A percentile compares a stretch with the other conserved stretches of the same genome.
Evolutionary conservation across 1,284 basidiomycete species (phyloP).

Genomic region (Moesziomyces sp.): DNA sequence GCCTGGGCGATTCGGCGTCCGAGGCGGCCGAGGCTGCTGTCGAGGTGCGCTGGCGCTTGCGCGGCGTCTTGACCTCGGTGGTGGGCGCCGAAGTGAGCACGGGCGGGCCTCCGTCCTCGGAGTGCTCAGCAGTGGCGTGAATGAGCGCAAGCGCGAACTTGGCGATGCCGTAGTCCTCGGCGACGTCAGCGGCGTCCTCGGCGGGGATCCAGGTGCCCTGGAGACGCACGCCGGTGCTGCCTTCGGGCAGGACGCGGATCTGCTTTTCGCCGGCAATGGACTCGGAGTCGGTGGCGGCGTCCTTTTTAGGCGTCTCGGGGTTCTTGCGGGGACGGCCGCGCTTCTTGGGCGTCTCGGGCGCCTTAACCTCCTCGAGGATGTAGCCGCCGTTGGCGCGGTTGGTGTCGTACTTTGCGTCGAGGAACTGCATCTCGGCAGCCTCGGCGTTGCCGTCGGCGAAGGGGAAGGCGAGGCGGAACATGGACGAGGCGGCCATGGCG

Average conservation of each 20-base stretch:
- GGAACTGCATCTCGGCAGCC: slow-evolving; percentile 82
- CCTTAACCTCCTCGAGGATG: slow-evolving; percentile 69
- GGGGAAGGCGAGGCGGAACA: slow-evolving; percentile 97
- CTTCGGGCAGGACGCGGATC: slow-evolving; percentile 52
- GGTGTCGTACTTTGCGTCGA: slow-evolving; percentile 82
- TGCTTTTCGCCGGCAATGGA: slow-evolving; percentile 29
- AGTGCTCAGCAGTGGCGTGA: slow-evolving; percentile 80
- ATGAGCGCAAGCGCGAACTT: slow-evolving; percentile 77
- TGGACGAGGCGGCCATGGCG: slow-evolving; percentile 92
- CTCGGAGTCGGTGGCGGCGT: slow-evolving; percentile 33
- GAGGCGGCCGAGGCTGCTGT: slow-evolving; percentile 28
- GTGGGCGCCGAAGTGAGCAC: slow-evolving; percentile 48
- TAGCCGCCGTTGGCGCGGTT: slow-evolving; percentile 82
- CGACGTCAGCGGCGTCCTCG: slow-evolving; percentile 76
- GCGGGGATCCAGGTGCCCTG: slow-evolving; percentile 90
- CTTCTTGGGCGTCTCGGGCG: slow-evolving; percentile 64
- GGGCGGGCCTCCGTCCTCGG: slow-evolving; percentile 49
- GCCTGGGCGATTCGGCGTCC: slow-evolving; percentile 39
- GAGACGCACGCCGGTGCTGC: slow-evolving; percentile 72
- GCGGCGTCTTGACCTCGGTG: slow-evolving; percentile 41
- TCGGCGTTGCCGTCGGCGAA: slow-evolving; percentile 82
- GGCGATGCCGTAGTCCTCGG: slow-evolving; percentile 74
- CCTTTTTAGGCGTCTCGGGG: slow-evolving; percentile 41
- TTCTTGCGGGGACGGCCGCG: slow-evolving; percentile 52
- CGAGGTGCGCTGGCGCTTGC: slow-evolving; percentile 44